Evolutionary conservation across 108 stramenopile species (phyloP), one percentile per base, ranked within the genome.

Genomic region (Cyclostephanos invisitatus): DNA sequence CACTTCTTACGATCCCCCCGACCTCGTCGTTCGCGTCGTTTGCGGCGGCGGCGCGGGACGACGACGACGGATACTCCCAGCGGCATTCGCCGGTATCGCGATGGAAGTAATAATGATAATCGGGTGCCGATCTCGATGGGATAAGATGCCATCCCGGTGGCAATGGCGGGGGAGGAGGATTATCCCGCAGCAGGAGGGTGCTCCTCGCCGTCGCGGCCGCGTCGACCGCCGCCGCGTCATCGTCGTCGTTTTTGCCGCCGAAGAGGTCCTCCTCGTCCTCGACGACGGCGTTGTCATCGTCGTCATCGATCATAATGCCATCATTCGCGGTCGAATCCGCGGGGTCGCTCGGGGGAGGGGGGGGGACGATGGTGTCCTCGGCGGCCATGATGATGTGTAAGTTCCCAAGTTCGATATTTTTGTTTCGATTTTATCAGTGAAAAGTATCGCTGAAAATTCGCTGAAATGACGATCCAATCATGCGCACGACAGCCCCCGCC

Each of bases 51-150:
- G 50, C 32, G 53, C 9, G 27, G 14, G 42, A 11, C 15, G 44
- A 15, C 44, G 44, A 15, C 2, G 44, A 44, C 64, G 86, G 90
- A 1, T 73, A 20, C 9, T 88, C 79, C 91, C 95, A 93, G n/a
- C 68, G 78, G 21, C 83, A 83, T 53, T 81, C 74, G 9, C 95
- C 95, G 4, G 89, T 90, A 4, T 88, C 87, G 46, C 83, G 84
- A 73, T 92, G 82, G 68, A 83, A 96, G 67, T 93, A 96, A 75
- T 89, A 96, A 36, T 67, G 83, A 35, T 64, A 74, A 11, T 84
- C 83, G 15, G 90, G 90, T 32, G 83, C 56, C 18, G 83, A 79
- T 10, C 73, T 68, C 27, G 69, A 71, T 48, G 80, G 75, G 48
- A 74, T 62, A 38, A 87, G 29, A n/a, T 89, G 73, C 94, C 94